These are phyloP conservation scores for Drechslerella dactyloides DNA, from an alignment of 2,329 filamentous ascomycete species.

Conservation along the genomic window DNA sequence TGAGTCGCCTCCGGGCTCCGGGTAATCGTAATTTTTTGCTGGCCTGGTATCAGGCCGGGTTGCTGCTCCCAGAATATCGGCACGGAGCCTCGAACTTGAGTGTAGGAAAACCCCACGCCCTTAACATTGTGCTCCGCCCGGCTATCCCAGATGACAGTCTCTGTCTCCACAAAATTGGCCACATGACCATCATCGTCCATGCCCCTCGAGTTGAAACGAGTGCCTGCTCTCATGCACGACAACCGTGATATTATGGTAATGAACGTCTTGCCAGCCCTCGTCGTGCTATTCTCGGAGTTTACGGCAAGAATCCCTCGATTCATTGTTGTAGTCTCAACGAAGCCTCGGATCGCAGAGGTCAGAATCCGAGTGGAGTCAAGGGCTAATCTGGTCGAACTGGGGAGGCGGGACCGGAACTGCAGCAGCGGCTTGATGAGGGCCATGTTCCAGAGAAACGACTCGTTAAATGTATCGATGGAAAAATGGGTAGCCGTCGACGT, in stretches of 20 bases:
- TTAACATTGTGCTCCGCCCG: conserved; percentile 36
- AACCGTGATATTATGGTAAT: conserved; percentile 89
- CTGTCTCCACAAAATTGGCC: conserved; percentile 98
- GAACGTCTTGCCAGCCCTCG: conserved; percentile 73
- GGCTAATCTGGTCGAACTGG: conserved; percentile 74
- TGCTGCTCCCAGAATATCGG: conserved; percentile 97
- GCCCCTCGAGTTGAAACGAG: conserved; percentile 93
- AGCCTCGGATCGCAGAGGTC: conserved; percentile 92
- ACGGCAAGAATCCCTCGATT: conserved; percentile 68
- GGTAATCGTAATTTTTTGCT: conserved; percentile 92
- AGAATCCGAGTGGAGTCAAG: conserved; percentile 87
- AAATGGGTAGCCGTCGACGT: conserved; percentile 67
- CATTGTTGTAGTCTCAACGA: conserved; percentile 84
- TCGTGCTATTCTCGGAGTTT: conserved; percentile 44
- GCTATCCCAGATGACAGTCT: conserved; percentile 83
- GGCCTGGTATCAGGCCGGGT: conserved; percentile 82
- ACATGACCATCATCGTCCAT: conserved; percentile 98
- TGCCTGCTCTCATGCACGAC: conserved; percentile 88
- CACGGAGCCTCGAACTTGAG: conserved; percentile 88
- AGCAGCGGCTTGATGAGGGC: conserved; percentile 96
- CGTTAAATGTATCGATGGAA: conserved; percentile 89
- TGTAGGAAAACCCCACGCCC: conserved; percentile 82
- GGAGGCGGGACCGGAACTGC: conserved; percentile 81
- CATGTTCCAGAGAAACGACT: conserved; percentile 94
- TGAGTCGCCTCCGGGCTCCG: conserved; percentile 88